Conservation (phyloP, 1,139 yeast genomes). For the Taiozyma sp. region DNA sequence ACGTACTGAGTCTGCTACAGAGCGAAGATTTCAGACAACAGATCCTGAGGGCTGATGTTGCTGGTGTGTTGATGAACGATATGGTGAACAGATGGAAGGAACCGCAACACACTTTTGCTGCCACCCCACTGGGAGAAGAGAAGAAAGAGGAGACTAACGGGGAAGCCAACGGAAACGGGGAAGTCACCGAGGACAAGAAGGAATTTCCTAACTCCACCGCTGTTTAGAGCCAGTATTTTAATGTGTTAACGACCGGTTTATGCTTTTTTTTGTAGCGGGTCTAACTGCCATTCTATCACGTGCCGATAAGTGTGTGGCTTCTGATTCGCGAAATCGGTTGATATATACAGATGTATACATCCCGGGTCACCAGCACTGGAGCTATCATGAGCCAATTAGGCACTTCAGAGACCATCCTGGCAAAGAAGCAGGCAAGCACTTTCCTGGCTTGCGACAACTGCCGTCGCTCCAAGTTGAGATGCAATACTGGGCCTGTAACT, state of each 20-base stretch:
- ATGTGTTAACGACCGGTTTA: background rate
- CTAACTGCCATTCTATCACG: background rate
- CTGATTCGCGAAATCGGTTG: background rate
- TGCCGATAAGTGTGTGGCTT: background rate
- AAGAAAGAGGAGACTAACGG: background rate
- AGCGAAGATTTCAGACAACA: conserved; percentile 50
- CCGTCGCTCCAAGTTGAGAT: conserved; percentile 10
- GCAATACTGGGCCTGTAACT: conserved; percentile 4
- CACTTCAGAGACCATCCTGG: background rate
- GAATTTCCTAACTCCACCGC: background rate
- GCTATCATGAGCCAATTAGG: background rate
- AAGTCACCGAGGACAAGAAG: background rate
- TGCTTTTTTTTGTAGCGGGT: background rate
- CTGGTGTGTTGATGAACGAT: conserved; percentile 60
- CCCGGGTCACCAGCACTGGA: background rate
- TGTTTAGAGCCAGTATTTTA: background rate
- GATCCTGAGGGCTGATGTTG: conserved; percentile 51
- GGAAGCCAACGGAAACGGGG: background rate
- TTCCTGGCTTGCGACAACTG: conserved; percentile 14
- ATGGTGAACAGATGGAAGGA: conserved; percentile 71
- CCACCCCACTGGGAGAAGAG: conserved; percentile 16
- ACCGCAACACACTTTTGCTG: conserved; percentile 22
- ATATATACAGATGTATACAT: no score
- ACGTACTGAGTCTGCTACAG: conserved; percentile 51
- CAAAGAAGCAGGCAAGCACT: conserved; percentile 1